Evolutionary conservation across 1,284 basidiomycete genomes (phyloP).

Genomic region (Rugosomyces carneus): DNA sequence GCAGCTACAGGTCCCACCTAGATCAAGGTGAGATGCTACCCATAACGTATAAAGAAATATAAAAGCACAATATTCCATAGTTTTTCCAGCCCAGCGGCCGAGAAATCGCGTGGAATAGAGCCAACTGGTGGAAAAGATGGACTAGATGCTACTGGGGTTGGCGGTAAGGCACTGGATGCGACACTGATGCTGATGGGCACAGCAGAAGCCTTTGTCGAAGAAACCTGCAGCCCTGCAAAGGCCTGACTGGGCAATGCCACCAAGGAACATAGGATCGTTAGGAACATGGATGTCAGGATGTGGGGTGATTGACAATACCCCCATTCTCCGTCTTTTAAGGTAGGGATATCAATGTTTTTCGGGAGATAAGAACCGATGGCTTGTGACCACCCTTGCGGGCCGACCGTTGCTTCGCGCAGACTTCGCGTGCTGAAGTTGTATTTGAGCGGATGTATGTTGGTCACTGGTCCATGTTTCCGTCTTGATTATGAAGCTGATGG

Average conservation of each 20-base stretch:
- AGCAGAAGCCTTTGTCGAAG: neutral
- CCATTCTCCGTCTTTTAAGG: neutral
- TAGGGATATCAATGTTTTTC: neutral
- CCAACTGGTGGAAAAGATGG: slow-evolving; percentile 32
- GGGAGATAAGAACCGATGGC: neutral
- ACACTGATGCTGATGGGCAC: neutral
- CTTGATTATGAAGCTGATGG: neutral
- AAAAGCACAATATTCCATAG: slow-evolving; percentile 37
- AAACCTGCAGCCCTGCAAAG: neutral
- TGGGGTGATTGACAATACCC: neutral
- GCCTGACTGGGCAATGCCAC: neutral
- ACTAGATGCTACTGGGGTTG: neutral
- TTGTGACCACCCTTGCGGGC: slow-evolving; percentile 1
- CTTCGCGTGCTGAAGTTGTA: neutral
- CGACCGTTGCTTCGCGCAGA: no score
- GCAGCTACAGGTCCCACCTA: slow-evolving; percentile 39
- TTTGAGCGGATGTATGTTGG: neutral
- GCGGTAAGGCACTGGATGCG: neutral
- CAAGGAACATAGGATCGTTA: neutral
- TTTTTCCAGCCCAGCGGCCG: slow-evolving; percentile 29
- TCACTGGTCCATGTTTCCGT: neutral
- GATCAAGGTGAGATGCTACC: neutral
- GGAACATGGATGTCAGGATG: neutral
- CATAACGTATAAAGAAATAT: neutral
- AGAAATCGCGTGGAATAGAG: slow-evolving; percentile 33